Evolutionary conservation across 768 basidiomycete genomes (phyloP), one percentile per base, ranked within the genome.

Genomic region (Boletus tylopilopsis): DNA sequence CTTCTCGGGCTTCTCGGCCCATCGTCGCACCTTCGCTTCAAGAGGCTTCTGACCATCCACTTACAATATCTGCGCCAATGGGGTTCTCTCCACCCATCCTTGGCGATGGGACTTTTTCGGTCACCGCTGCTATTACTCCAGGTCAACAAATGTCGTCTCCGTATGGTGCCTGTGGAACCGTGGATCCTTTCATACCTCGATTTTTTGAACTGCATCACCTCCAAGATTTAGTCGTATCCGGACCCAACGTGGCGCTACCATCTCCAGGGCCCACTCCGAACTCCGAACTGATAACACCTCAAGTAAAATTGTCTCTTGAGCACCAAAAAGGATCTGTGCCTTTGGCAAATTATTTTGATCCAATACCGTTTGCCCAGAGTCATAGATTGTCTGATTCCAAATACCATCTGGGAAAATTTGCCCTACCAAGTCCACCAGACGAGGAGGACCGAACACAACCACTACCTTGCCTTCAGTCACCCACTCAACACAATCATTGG

Each of bases 331-430:
- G 63, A 53, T 12, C 48, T 4, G 9, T 52, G 33, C 52, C 22
- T 47, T 43, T 51, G 66, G 53, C 57, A 61, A 60, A 55, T 44
- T 63, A 68, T 23, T 92, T 90, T 52, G 85, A 89, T 32, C 82
- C 90, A 0, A 87, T 93, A 22, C 81, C 84, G 0, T 91, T 93
- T 51, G 78, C 84, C 0, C 64, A 73, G 10, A 79, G 76, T 37
- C 85, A 90, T 61, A 73, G 77, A 16, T 55, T 73, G 13, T 73
- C 80, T 13, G 89, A 92, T 61, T 80, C 80, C 10, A 93, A 93
- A 68, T 91, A 93, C 58, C 63, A 67, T 42, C 56, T 74, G 22
- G 89, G 89, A 25, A 91, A 91, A 64, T 92, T 90, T 59, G 74
- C 76, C 21, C 65, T 87, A 39, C 80, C 84, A 4, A 85, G 78